Conservation (phyloP, 306 rosid genomes). For the Acacia crassicarpa region DNA sequence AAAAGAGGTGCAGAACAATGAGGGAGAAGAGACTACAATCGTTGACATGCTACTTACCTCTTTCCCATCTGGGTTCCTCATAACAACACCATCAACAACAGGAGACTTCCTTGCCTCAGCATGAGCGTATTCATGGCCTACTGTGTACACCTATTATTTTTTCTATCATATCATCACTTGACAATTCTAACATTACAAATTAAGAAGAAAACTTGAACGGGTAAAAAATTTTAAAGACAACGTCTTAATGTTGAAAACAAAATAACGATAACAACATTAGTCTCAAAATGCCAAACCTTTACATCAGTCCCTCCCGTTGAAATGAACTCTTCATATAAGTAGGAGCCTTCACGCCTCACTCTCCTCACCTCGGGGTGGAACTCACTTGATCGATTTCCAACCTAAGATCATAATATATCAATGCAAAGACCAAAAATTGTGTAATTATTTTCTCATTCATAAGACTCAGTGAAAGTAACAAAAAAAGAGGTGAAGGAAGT, state of each 20-base stretch:
- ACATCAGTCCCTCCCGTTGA: constrained; percentile 99
- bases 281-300: constrained; percentile 60
- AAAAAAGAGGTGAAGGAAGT: not conserved
- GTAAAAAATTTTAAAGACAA: not conserved
- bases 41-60: constrained; percentile 61
- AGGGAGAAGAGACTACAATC: constrained; percentile 17
- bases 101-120: constrained; percentile 99
- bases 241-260: not conserved
- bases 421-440: constrained; percentile 22
- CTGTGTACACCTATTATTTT: constrained; percentile 78
- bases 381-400: constrained; percentile 97
- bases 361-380: constrained; percentile 93
- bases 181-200: not conserved
- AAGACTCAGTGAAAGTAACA: not conserved
- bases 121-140: constrained; percentile 98
- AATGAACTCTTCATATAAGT: constrained; percentile 96
- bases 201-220: not conserved
- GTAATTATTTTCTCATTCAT: constrained; percentile 27
- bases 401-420: constrained; percentile 50
- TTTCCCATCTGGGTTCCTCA: constrained; percentile 98
- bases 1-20: constrained; percentile 29
- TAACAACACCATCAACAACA: constrained; percentile 98
- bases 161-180: constrained; percentile 31
- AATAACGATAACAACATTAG: not conserved
- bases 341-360: constrained; percentile 97